phyloP scores from a whole-genome alignment of 805 yeast species.

The Cyberlindnera bimundalis region DNA sequence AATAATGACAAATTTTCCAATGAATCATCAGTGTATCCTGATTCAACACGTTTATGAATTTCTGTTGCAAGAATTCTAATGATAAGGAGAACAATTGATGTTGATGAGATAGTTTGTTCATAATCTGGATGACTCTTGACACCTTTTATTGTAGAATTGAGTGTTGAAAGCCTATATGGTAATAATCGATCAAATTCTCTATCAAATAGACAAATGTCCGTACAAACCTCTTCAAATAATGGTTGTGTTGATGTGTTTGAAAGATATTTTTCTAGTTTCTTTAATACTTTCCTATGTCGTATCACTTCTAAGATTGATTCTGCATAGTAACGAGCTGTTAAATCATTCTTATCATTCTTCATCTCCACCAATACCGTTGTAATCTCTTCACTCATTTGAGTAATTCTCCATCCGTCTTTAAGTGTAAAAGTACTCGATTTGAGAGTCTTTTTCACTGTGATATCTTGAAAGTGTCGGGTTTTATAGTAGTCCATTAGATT shows the following conservation, averaged over 20 bases:
- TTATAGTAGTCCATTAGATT: constrained; percentile 5
- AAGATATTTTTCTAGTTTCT: neutral
- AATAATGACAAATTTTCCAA: constrained; percentile 15
- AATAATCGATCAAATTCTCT: constrained; percentile 20
- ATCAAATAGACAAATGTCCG: constrained; percentile 16
- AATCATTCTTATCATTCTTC: constrained; percentile 6
- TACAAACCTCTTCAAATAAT: constrained; percentile 13
- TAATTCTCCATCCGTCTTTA: constrained; percentile 10
- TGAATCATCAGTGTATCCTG: constrained; percentile 1
- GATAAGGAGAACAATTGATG: constrained; percentile 14
- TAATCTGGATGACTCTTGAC: constrained; percentile 1
- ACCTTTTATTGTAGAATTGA: constrained; percentile 3
- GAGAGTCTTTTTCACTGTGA: neutral
- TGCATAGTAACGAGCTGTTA: constrained; percentile 15
- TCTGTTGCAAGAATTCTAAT: constrained; percentile 5
- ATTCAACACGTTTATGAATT: constrained; percentile 5
- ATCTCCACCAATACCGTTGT: constrained; percentile 15
- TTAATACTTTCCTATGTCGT: constrained; percentile 4
- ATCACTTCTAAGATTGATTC: constrained; percentile 10
- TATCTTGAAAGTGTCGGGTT: constrained; percentile 10
- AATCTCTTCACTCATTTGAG: constrained; percentile 5
- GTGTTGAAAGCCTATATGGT: constrained; percentile 12
- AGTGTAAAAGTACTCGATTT: constrained; percentile 5
- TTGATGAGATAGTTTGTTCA: constrained; percentile 4
- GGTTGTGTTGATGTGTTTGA: neutral